Evolutionary conservation across 1,139 yeast species (phyloP), one percentile per base, ranked within the genome.

Genomic region (Diutina neorugosa): DNA sequence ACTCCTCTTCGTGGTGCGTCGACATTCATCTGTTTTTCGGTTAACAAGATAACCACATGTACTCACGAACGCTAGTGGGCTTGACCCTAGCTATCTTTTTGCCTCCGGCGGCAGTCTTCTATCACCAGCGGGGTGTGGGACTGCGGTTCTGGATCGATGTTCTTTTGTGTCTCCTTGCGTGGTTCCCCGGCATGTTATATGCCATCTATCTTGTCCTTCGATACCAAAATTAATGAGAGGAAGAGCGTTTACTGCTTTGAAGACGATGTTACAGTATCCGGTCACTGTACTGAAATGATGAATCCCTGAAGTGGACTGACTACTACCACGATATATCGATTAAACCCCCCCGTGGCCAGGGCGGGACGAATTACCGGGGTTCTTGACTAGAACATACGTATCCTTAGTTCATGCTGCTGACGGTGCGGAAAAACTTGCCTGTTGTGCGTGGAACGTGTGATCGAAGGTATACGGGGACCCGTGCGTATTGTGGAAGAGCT

Each of bases 101-200:
- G 60, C 91, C 90, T 53, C 90, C 90, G 53, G 71, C 83, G 61
- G 87, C 90, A 41, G 90, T 84, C 57, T 84, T 78, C 67, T 67
- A 83, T 75, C 78, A 74, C 60, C 37, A 46, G 18, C 76, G 74
- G 60, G 90, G 90, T 56, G 74, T 80, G 57, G 79, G 83, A 57
- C 72, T 75, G 52, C 82, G 76, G 51, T 78, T 84, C 64, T 71
- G 84, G 68, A 76, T 84, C 63, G 84, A 83, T 70, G 63, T 81
- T 57, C 64, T 81, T 54, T 76, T 82, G 63, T 82, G 89, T 72
- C 59, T 74, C 60, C 79, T 80, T 63, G 70, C 79, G 60, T 84
- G 81, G 81, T 82, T 84, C 81, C 91, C 90, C 60, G 90, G 84
- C 69, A 82, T 83, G 65, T 69, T 84, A 59, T 87, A 84, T 63